Evolutionary conservation across 2,329 filamentous ascomycete genomes (phyloP), one percentile per base, ranked within the genome.

Genomic region (Mariannaea sp.): DNA sequence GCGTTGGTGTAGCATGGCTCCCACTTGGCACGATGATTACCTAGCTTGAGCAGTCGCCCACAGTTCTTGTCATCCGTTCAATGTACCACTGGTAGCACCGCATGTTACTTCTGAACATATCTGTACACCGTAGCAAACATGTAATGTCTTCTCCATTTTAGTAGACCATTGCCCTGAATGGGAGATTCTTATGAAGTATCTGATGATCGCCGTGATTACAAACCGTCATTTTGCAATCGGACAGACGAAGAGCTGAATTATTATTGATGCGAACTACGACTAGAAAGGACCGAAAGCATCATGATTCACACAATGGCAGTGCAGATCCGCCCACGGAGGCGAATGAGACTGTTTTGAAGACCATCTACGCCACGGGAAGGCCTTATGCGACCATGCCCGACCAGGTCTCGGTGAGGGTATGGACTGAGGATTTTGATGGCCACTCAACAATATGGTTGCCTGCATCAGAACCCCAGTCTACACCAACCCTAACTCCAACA

Each of bases 81-180:
- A 48, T 39, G 55, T 49, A 49, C 53, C 56, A 51, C 44, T 47
- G 46, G 59, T 57, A 24, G 62, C 59, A 44, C 38, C 17, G 48
- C 30, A 42, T 41, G 41, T 55, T 42, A 60, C 58, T 56, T 43
- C 58, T 53, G 46, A 50, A 46, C 26, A 36, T 38, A 43, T 53
- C 51, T 43, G 53, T 49, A 63, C 54, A 53, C 56, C 43, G 43
- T 45, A 62, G 53, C 60, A 65, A 65, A 65, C 57, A 60, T 36
- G 46, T 48, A 46, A 51, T 30, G 17, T 20, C 42, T 10, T 17
- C 26, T 57, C 41, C 50, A 59, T 46, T 58, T 49, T 42, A 60
- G 19, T 40, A 41, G 26, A 29, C 7, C 14, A 27, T 10, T 9
- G 14, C 19, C 5, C 4, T 20, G 27, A 32, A 13, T 9, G 26